Conservation (phyloP, 2,329 filamentous ascomycete genomes). For the Eurotiales sp. region DNA sequence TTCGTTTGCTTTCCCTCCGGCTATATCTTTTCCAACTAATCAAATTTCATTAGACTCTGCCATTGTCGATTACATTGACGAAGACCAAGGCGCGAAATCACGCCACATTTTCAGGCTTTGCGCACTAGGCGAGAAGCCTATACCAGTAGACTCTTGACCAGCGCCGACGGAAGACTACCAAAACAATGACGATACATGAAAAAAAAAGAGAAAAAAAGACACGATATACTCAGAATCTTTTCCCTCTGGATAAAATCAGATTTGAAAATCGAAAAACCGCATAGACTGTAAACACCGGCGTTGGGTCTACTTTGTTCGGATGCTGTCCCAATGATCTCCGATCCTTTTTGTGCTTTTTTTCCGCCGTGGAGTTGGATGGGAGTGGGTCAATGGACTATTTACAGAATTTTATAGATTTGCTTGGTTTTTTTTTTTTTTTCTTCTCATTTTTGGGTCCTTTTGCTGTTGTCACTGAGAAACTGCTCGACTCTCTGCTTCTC, state of each 20-base stretch:
- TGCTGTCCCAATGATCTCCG: neutral
- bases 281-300: neutral
- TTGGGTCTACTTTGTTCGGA: neutral
- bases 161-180: no score
- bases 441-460: no score
- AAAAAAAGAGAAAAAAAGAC: neutral
- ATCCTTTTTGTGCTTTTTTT: neutral
- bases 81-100: conserved; percentile 44
- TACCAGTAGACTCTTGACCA: conserved; percentile 32
- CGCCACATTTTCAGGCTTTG: conserved; percentile 50
- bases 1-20: neutral
- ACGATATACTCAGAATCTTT: neutral
- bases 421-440: no score
- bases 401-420: neutral
- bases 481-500: no score
- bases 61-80: conserved; percentile 48
- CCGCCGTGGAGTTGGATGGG: neutral
- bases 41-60: conserved; percentile 41
- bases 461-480: no score
- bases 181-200: neutral
- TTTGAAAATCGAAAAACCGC: no score
- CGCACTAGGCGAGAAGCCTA: conserved; percentile 48
- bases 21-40: conserved; percentile 15
- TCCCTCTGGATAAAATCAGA: neutral
- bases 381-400: no score